Conservation (phyloP, 805 yeast species). For the Brettanomyces sp. region DNA sequence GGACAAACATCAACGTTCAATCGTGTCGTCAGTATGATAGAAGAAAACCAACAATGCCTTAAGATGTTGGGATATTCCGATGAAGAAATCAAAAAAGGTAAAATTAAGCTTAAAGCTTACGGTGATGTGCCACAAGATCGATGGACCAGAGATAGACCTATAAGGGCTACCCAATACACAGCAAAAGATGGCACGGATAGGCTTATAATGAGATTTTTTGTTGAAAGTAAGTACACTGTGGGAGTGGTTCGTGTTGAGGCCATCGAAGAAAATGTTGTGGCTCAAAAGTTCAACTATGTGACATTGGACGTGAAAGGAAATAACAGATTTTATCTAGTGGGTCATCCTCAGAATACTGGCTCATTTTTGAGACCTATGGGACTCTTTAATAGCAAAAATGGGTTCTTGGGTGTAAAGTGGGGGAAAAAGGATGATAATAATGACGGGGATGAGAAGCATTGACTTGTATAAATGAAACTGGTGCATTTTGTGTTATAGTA, state of each 20-base stretch:
- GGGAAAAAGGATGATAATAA: slow-evolving; percentile 41
- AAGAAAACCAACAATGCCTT: slow-evolving; percentile 54
- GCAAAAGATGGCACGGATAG: slow-evolving; percentile 77
- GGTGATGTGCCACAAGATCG: slow-evolving; percentile 64
- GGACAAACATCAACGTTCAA: slow-evolving; percentile 90
- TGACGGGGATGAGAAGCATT: not conserved
- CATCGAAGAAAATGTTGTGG: slow-evolving; percentile 52
- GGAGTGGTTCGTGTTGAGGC: slow-evolving; percentile 80
- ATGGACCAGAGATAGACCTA: slow-evolving; percentile 87
- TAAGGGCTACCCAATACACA: slow-evolving; percentile 51
- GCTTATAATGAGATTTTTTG: slow-evolving; percentile 76
- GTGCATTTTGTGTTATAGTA: not conserved
- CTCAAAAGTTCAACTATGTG: slow-evolving; percentile 62
- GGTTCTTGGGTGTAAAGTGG: slow-evolving; percentile 80
- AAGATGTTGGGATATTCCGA: slow-evolving; percentile 34
- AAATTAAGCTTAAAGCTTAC: slow-evolving; percentile 63
- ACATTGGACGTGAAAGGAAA: slow-evolving; percentile 70
- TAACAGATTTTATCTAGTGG: slow-evolving; percentile 56
- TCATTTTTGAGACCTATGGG: slow-evolving; percentile 34
- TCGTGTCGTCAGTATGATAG: slow-evolving; percentile 70
- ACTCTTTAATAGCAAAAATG: slow-evolving; percentile 29
- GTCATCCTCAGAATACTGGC: slow-evolving; percentile 40
- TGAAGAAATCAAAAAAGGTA: slow-evolving; percentile 32
- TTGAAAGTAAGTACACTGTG: slow-evolving; percentile 55
- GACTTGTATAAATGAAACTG: not conserved